Evolutionary conservation across 305 asterid species (phyloP).

Genomic region (Stenogyne calaminthoides): DNA sequence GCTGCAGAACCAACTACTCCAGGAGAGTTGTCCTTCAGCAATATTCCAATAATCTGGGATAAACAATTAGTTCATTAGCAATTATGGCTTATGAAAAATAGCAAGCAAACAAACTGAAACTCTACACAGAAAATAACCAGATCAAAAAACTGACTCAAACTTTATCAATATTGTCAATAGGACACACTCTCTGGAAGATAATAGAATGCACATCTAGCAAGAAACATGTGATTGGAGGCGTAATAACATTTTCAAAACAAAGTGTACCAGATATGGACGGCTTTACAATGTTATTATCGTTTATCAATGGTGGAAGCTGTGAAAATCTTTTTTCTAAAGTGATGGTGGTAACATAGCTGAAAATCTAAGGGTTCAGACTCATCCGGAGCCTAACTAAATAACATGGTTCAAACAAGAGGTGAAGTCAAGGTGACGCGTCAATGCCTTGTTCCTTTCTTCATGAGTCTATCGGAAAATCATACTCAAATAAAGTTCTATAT

Average conservation of each 20-base stretch:
- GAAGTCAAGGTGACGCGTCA: not conserved
- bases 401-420: not conserved
- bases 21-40: slow-evolving; percentile 90
- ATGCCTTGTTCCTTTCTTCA: too few species aligned
- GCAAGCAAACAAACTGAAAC: slow-evolving; percentile 10
- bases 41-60: slow-evolving; percentile 76
- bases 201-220: slow-evolving; percentile 17
- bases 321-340: not conserved
- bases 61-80: slow-evolving; percentile 24
- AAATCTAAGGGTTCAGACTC: not conserved
- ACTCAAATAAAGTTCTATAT: not conserved
- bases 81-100: slow-evolving; percentile 13
- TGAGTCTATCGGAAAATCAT: not conserved
- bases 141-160: slow-evolving; percentile 24
- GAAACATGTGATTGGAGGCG: not conserved
- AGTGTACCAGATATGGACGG: not conserved
- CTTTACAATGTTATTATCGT: not conserved
- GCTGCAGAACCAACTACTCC: slow-evolving; percentile 99
- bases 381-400: not conserved
- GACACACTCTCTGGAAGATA: slow-evolving; percentile 15
- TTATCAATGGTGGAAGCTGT: not conserved
- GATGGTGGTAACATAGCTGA: not conserved
- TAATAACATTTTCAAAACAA: not conserved
- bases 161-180: slow-evolving; percentile 17
- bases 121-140: slow-evolving; percentile 21